Percentiles rank a stretch among this genome's conserved stretches.
Evolutionary conservation across 768 basidiomycete genomes (phyloP).

Genomic region (Auricularia sp.): DNA sequence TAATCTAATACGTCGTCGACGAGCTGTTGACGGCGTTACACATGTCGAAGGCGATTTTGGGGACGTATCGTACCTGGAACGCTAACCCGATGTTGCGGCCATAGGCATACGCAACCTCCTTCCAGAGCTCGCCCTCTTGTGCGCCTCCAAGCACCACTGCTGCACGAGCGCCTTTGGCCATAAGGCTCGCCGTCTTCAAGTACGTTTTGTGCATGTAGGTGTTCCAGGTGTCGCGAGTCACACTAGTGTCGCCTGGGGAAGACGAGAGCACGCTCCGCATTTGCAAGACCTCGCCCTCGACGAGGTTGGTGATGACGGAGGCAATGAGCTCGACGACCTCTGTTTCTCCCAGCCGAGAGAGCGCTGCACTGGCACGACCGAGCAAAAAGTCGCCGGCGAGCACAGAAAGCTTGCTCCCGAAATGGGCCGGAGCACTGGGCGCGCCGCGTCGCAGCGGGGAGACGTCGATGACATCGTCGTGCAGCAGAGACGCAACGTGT

Average conservation of each 20-base stretch:
- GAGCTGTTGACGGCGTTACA: conserved; percentile 40
- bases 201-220: conserved; percentile 88
- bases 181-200: conserved; percentile 81
- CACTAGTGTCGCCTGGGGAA: conserved; percentile 11
- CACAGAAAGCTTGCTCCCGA: conserved; percentile 89
- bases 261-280: conserved; percentile 25
- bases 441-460: conserved; percentile 61
- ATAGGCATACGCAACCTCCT: conserved; percentile 85
- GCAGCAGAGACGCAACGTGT: conserved; percentile 86
- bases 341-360: conserved; percentile 73
- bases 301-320: conserved; percentile 85
- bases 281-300: conserved; percentile 93
- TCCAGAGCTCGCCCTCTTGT: conserved; percentile 66
- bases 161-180: conserved; percentile 80
- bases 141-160: conserved; percentile 83
- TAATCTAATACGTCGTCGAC: conserved; percentile 95
- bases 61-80: conserved; percentile 65
- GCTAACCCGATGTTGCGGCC: conserved; percentile 86
- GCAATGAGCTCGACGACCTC: conserved; percentile 93
- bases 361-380: conserved; percentile 78
- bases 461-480: conserved; percentile 80
- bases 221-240: conserved; percentile 49
- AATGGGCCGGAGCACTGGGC: conserved; percentile 60
- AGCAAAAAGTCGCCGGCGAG: conserved; percentile 94
- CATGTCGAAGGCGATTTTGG: too few relatives aligned